A percentile compares a stretch with the other conserved stretches of the same genome.
These are phyloP conservation scores for Glebionis coronaria DNA, from an alignment of 129 eudicot species.

Conservation along the genomic window DNA sequence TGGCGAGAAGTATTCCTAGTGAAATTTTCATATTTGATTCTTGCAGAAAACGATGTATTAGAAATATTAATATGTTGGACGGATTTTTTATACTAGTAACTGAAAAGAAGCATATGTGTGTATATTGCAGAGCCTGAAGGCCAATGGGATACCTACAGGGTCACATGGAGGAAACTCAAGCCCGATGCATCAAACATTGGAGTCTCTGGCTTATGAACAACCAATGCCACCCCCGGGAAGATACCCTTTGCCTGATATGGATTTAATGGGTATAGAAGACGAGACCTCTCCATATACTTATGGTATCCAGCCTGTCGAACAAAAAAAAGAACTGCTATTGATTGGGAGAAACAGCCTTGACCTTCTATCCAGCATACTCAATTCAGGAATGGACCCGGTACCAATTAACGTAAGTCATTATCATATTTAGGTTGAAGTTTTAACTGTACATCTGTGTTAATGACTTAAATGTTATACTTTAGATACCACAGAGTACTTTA, in stretches of 20 bases:
- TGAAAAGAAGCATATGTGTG: neutral
- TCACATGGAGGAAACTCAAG: constrained; percentile 38
- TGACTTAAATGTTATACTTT: neutral
- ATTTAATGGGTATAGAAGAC: constrained; percentile 32
- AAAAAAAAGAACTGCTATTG: constrained; percentile 73
- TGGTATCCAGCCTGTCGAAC: constrained; percentile 47
- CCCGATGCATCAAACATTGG: constrained; percentile 40
- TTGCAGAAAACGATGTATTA: neutral
- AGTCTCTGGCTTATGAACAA: constrained; percentile 51
- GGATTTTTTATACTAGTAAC: neutral
- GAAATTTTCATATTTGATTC: neutral
- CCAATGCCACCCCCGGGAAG: constrained; percentile 52
- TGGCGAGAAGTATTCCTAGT: neutral
- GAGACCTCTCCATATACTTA: constrained; percentile 29
- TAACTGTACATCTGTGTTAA: neutral
- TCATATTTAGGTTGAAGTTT: neutral
- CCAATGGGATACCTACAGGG: constrained; percentile 39
- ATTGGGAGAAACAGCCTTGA: constrained; percentile 76
- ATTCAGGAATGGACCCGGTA: constrained; percentile 60
- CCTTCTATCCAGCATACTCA: constrained; percentile 79
- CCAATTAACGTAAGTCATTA: constrained; percentile 58
- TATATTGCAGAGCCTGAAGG: constrained; percentile 53
- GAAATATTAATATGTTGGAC: neutral
- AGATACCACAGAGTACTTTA: neutral
- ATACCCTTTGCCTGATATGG: constrained; percentile 65